Base-by-base conservation (phyloP, 2,329 filamentous ascomycete genomes). In the Pseudocercospora macadamiae region DNA sequence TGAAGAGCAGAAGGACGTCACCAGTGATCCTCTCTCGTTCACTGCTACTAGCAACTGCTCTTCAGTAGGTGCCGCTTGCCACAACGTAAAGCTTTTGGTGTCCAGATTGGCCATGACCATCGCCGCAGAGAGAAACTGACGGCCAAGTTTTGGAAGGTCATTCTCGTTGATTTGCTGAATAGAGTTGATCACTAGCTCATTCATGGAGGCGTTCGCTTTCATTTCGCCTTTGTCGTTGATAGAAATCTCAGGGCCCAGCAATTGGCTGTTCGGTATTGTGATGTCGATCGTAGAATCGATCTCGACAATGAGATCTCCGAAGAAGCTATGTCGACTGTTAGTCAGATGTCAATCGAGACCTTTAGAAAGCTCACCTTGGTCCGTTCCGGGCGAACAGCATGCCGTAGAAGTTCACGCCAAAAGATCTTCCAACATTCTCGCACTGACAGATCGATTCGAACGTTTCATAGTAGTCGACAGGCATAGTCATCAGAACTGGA, bases 401-500 rank as follows among this genome's bases (percentile, higher is more conserved):
- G n/a, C n/a, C 47, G 21, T 28, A 58, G 51, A 51, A 58, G 21
- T 61, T 30, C 16, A 47, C 51, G 12, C 51, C 47, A 9, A 51
- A 21, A 4, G 55, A 58, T 18, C 37, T 55, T n/a, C n/a, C n/a
- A n/a, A n/a, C n/a, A 25, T 47, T 58, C n/a, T 49, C 36, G 49
- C 45, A 58, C 12, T 58, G 34, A 37, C 26, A 19, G 55, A n/a
- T 57, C 16, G 47, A 25, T 23, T 55, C 49, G 16, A 42, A 18
- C 49, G 57, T 18, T 3, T 51, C 48, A 54, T 42, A 56, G 25
- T 55, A 62, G 49, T 62, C 65, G 6, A 25, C 30, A 6, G 54
- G 57, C 9, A 62, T 47, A 3, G 55, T 60, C 36, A 60, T 51
- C n/a, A 65, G 36, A 3, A 28, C 18, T 6, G 65, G 64, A 19